A percentile compares a stretch with the other conserved stretches of the same genome.
Evolutionary conservation across 2,329 filamentous ascomycete genomes (phyloP).

Genomic region (Dothistroma septosporum): DNA sequence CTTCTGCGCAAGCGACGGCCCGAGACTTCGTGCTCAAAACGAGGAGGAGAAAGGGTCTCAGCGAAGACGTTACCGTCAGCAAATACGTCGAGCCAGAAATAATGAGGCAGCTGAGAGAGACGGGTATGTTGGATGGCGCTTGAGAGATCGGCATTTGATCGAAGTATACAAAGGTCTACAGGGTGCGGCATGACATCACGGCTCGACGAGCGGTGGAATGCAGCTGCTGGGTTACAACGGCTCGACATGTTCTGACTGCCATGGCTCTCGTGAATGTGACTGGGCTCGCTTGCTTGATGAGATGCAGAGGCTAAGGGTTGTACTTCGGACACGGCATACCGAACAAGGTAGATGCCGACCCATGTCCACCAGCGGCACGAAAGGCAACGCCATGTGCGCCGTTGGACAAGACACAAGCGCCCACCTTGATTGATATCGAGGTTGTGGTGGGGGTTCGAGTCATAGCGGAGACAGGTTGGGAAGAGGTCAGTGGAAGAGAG

Average conservation of each 20-base stretch:
- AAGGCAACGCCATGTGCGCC: background rate
- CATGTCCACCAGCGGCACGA: background rate
- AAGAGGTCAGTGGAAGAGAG: no score
- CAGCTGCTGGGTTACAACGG: background rate
- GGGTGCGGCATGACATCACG: background rate
- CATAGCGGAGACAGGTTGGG: no score
- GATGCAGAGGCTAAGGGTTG: background rate
- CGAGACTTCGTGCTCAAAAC: slow-evolving; percentile 97
- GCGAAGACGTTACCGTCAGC: slow-evolving; percentile 90
- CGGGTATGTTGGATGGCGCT: slow-evolving; percentile 61
- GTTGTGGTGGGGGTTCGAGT: no score
- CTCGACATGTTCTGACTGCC: background rate
- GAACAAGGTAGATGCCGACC: background rate
- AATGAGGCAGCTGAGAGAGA: slow-evolving; percentile 82
- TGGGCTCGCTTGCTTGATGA: background rate
- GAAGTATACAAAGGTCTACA: background rate
- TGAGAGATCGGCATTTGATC: background rate
- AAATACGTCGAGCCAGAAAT: slow-evolving; percentile 96
- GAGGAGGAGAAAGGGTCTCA: slow-evolving; percentile 82
- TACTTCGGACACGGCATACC: slow-evolving; percentile 4
- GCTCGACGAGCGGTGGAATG: background rate
- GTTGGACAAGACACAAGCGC: background rate
- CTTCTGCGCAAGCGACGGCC: slow-evolving; percentile 80
- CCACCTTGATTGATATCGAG: background rate
- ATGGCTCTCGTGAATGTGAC: background rate